Percentiles rank a stretch among this genome's conserved stretches.
Conservation (phyloP, 2,329 filamentous ascomycete species). For the Neobulgaria alba region DNA sequence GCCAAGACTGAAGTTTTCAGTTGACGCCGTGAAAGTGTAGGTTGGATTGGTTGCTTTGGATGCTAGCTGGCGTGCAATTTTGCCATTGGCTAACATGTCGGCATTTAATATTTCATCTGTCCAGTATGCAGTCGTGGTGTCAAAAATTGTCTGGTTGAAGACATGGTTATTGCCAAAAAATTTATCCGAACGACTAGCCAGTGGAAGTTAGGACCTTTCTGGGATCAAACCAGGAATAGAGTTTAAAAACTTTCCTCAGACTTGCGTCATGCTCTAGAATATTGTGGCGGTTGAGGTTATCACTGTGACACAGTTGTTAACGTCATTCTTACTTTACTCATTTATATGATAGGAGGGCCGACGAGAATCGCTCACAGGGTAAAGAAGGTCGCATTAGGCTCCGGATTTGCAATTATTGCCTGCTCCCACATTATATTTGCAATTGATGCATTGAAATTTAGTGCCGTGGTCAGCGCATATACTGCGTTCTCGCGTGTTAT, state of each 20-base stretch:
- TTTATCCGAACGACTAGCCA: conserved; percentile 37
- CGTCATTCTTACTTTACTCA: conserved; percentile 4
- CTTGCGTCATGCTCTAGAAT: conserved; percentile 42
- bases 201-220: conserved; percentile 2
- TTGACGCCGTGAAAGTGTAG: conserved; percentile 36
- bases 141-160: conserved; percentile 45
- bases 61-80: conserved; percentile 35
- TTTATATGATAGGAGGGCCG: no score
- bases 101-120: conserved; percentile 33
- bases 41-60: conserved; percentile 40
- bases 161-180: conserved; percentile 42
- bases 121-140: conserved; percentile 38
- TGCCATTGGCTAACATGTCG: conserved; percentile 37
- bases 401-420: conserved; percentile 35
- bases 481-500: conserved; percentile 30
- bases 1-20: conserved; percentile 39
- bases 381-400: conserved; percentile 37
- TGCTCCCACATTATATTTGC: conserved; percentile 35
- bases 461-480: conserved; percentile 31
- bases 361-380: conserved; percentile 22
- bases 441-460: conserved; percentile 37
- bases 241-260: conserved; percentile 28
- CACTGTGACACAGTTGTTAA: conserved; percentile 15
- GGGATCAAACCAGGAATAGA: background rate
- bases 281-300: conserved; percentile 39